Evolutionary conservation across 495 filamentous ascomycete genomes (phyloP), one percentile per base, ranked within the genome.

Genomic region (Usnea hakonensis): DNA sequence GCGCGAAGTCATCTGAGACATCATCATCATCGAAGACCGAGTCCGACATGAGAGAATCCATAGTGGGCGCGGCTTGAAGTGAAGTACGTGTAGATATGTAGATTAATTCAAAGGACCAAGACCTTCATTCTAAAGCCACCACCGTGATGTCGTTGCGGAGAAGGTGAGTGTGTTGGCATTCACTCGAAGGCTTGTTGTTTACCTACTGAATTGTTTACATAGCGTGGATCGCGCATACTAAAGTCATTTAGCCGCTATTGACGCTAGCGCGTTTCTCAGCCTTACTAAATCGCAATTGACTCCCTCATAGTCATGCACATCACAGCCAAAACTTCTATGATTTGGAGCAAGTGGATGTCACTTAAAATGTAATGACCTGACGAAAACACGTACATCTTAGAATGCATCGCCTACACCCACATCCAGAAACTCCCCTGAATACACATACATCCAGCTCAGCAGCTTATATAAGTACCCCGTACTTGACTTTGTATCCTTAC

Each of bases 11-110:
- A 46, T 69, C 68, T 5, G 68, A 70, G 55, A 36, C 33, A 57
- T 66, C 61, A 5, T 54, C 68, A 21, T 66, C 68, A n/a, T 68
- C 64, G 44, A 70, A 70, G 28, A 70, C 52, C 23, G 68, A 70
- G 54, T 70, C 68, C 13, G 54, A 66, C 63, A 70, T 64, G 8
- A 55, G 26, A 30, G 64, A 66, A 35, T 70, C 68, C 66, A 68
- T 68, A 14, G 16, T 62, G 40, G 54, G 11, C 35, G 33, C 32
- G 52, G n/a, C 32, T 30, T 30, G 30, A 26, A 17, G 8, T 19
- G 32, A 43, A 9, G 21, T 55, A 19, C 40, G 40, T 16, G 26
- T 40, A 23, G 23, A 14, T 3, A 0, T 40, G 19, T 36, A n/a
- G 2, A 9, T 32, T 13, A 21, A 1, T 50, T 50, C 26, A 50